phyloP scores from a whole-genome alignment of 768 basidiomycete species.

The Neoboletus subvelutipes region DNA sequence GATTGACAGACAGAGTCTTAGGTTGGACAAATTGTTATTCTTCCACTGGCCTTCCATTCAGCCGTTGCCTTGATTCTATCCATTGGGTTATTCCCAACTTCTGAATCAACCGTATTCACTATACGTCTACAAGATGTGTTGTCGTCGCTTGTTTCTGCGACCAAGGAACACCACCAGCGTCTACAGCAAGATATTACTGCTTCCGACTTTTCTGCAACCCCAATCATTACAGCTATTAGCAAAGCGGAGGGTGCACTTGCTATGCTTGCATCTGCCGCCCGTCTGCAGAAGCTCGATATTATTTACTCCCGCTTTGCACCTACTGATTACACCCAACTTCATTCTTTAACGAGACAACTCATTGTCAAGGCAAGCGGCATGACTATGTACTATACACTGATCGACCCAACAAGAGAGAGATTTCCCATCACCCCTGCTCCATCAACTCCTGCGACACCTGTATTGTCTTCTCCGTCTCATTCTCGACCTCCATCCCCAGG shows the following conservation, averaged over 20 bases:
- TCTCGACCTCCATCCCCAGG: constrained; percentile 36
- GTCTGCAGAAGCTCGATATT: constrained; percentile 58
- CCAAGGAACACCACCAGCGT: constrained; percentile 46
- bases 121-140: constrained; percentile 47
- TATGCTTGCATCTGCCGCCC: constrained; percentile 50
- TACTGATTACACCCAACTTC: constrained; percentile 51
- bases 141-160: constrained; percentile 44
- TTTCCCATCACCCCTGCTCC: constrained; percentile 51
- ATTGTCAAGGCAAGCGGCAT: constrained; percentile 62
- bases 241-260: constrained; percentile 50
- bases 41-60: constrained; percentile 62
- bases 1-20: constrained; percentile 23
- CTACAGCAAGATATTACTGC: constrained; percentile 43
- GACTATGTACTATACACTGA: constrained; percentile 57
- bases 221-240: constrained; percentile 33
- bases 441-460: constrained; percentile 38
- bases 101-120: constrained; percentile 61
- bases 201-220: constrained; percentile 30
- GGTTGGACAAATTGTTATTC: constrained; percentile 49
- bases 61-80: constrained; percentile 53
- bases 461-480: constrained; percentile 28
- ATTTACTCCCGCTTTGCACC: constrained; percentile 61
- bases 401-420: constrained; percentile 58
- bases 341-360: constrained; percentile 48
- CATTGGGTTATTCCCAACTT: constrained; percentile 58